Evolutionary conservation across 176 grass and related monocot genomes (phyloP).

Genomic region (Pharus latifolius): DNA sequence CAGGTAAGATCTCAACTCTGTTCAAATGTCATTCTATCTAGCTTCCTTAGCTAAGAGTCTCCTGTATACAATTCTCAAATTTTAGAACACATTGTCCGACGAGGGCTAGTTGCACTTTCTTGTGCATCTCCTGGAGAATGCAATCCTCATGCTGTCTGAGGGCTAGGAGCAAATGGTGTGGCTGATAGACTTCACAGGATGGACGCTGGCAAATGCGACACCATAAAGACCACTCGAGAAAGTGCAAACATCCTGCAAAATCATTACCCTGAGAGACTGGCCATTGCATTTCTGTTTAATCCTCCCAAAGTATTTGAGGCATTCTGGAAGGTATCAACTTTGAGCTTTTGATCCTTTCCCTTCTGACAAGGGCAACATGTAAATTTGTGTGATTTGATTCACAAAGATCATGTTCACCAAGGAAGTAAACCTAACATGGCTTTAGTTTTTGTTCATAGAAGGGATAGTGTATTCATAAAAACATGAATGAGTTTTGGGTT

Average conservation of each 20-base stretch:
- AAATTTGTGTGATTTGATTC: neutral
- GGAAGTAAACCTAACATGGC: too few species aligned
- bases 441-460: too few species aligned
- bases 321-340: conserved; percentile 89
- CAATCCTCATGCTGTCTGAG: conserved; percentile 50
- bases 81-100: conserved; percentile 68
- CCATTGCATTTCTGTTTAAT: conserved; percentile 58
- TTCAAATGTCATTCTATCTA: neutral
- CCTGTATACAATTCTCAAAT: neutral
- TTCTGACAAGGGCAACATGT: neutral
- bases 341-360: neutral
- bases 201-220: conserved; percentile 55
- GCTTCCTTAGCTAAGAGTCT: neutral
- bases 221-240: conserved; percentile 75
- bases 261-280: conserved; percentile 84
- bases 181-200: conserved; percentile 89
- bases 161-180: conserved; percentile 75
- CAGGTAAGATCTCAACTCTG: conserved; percentile 34
- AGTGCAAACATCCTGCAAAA: conserved; percentile 52
- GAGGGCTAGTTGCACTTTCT: conserved; percentile 56
- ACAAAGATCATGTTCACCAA: too few species aligned
- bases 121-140: conserved; percentile 78
- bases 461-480: too few species aligned
- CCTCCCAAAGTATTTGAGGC: conserved; percentile 78
- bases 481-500: too few species aligned